phyloP scores from a whole-genome alignment of 1,139 yeast genomes.

The Blastobotrys raffinosifermentans region DNA sequence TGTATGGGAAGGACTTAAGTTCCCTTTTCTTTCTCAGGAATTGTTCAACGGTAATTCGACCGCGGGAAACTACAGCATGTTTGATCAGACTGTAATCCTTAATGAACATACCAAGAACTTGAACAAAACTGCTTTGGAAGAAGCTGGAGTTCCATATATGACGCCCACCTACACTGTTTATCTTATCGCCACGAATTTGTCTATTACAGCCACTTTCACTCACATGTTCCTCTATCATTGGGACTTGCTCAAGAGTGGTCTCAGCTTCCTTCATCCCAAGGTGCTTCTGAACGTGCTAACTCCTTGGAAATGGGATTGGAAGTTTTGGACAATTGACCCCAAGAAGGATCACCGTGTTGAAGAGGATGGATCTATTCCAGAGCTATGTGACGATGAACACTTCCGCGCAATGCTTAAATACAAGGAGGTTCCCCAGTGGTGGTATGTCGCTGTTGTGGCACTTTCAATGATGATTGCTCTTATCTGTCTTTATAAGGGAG shows the following conservation, averaged over 20 bases:
- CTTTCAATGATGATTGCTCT: slow-evolving; percentile 44
- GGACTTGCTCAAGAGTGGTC: slow-evolving; percentile 13
- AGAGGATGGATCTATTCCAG: slow-evolving; percentile 26
- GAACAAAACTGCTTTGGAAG: slow-evolving; percentile 22
- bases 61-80: slow-evolving; percentile 22
- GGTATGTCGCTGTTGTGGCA: slow-evolving; percentile 42
- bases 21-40: slow-evolving; percentile 30
- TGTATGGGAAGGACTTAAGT: slow-evolving; percentile 28
- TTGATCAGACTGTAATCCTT: slow-evolving; percentile 27
- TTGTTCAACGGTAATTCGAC: slow-evolving; percentile 25
- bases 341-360: slow-evolving; percentile 25
- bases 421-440: slow-evolving; percentile 57
- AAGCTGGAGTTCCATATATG: slow-evolving; percentile 28
- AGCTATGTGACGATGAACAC: slow-evolving; percentile 50
- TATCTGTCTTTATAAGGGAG: slow-evolving; percentile 37
- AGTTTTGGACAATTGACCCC: slow-evolving; percentile 15
- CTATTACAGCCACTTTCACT: slow-evolving; percentile 30
- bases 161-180: slow-evolving; percentile 29
- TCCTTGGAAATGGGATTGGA: slow-evolving; percentile 7
- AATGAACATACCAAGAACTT: slow-evolving; percentile 17
- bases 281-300: slow-evolving; percentile 5
- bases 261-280: slow-evolving; percentile 15
- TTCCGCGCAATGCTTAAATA: slow-evolving; percentile 48
- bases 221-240: slow-evolving; percentile 24
- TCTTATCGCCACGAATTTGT: slow-evolving; percentile 28